Percentiles rank a stretch among this genome's conserved stretches.
phyloP scores from a whole-genome alignment of 768 basidiomycete genomes.

The Paxillus involutus region DNA sequence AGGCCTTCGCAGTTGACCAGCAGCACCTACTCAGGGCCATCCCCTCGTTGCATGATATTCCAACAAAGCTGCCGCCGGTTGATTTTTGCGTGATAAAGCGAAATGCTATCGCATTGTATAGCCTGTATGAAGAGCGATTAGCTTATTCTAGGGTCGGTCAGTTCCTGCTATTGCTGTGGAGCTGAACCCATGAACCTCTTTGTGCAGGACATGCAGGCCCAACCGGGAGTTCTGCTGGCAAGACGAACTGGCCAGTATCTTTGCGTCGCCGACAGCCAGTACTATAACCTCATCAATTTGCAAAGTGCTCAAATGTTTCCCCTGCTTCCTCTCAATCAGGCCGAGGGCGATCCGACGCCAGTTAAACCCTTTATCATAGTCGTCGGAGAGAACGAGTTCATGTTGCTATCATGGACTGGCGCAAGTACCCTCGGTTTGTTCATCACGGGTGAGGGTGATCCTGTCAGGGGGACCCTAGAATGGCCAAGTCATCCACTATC shows the following conservation, averaged over 20 bases:
- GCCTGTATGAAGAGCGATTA: constrained; percentile 60
- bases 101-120: constrained; percentile 59
- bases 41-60: constrained; percentile 38
- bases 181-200: neutral
- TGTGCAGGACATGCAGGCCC: constrained; percentile 69
- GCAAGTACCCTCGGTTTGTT: constrained; percentile 82
- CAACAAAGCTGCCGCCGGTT: constrained; percentile 47
- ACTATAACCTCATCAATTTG: constrained; percentile 81
- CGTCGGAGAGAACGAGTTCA: constrained; percentile 76
- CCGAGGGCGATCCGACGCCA: constrained; percentile 36
- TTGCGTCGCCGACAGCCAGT: constrained; percentile 70
- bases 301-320: constrained; percentile 67
- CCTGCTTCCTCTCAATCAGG: constrained; percentile 80
- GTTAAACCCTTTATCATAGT: constrained; percentile 75
- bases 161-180: neutral
- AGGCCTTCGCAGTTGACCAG: constrained; percentile 83
- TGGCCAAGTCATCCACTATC: constrained; percentile 80
- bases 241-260: constrained; percentile 61
- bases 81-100: constrained; percentile 78
- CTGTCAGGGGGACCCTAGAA: constrained; percentile 84
- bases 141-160: constrained; percentile 55
- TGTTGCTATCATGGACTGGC: constrained; percentile 85
- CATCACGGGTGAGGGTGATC: constrained; percentile 80
- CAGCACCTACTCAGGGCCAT: constrained; percentile 56
- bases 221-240: constrained; percentile 55